Conservation (phyloP, 2,329 filamentous ascomycete genomes). For the Harringtonia lauricola region DNA sequence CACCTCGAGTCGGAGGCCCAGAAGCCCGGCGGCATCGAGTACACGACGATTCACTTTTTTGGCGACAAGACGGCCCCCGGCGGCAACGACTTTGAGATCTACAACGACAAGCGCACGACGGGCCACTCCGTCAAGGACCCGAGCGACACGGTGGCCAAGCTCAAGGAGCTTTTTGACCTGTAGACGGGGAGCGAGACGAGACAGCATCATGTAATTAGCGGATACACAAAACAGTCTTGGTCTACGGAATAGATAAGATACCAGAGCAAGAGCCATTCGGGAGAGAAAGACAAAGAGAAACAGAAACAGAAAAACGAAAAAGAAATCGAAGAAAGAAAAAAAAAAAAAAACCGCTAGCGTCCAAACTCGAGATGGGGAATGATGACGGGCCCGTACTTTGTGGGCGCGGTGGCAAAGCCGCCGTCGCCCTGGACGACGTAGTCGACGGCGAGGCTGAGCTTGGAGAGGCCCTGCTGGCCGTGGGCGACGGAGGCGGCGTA, state of each 20-base stretch:
- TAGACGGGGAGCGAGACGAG: neutral
- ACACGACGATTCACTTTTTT: slow-evolving; percentile 92
- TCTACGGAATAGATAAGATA: neutral
- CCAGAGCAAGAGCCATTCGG: too few species aligned
- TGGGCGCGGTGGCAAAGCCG: slow-evolving; percentile 53
- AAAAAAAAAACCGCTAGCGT: slow-evolving; percentile 25
- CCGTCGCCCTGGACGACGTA: slow-evolving; percentile 95
- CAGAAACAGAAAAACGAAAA: neutral
- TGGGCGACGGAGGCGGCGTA: slow-evolving; percentile 18
- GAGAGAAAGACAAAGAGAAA: too few species aligned
- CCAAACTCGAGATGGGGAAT: slow-evolving; percentile 77
- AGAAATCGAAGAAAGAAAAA: neutral
- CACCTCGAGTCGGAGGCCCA: slow-evolving; percentile 75
- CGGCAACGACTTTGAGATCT: slow-evolving; percentile 96
- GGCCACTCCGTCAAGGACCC: slow-evolving; percentile 77
- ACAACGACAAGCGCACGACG: slow-evolving; percentile 64
- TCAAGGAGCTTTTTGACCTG: slow-evolving; percentile 72
- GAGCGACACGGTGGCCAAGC: slow-evolving; percentile 66
- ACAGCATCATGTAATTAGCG: neutral
- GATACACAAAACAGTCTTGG: neutral
- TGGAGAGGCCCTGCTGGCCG: slow-evolving; percentile 35
- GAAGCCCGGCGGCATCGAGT: slow-evolving; percentile 59
- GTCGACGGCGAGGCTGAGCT: slow-evolving; percentile 82
- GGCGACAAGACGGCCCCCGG: slow-evolving; percentile 89
- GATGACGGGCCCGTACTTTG: slow-evolving; percentile 95